Evolutionary conservation across 1,284 basidiomycete genomes (phyloP).

Genomic region (Caloboletus firmus): DNA sequence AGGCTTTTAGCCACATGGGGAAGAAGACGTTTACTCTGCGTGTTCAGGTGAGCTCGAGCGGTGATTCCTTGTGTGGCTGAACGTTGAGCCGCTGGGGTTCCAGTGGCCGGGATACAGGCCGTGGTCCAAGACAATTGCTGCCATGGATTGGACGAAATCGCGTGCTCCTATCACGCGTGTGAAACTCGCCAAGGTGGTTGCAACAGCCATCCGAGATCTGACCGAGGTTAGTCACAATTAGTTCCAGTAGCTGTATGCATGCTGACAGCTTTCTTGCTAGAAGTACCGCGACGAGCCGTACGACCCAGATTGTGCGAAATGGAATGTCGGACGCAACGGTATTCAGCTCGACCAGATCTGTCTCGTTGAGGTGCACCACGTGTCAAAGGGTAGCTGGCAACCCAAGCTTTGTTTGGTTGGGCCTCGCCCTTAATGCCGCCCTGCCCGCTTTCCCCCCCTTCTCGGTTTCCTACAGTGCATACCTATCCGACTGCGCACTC

Average conservation of each 20-base stretch:
- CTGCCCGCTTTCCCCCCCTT: neutral
- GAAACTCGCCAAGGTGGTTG: conserved; percentile 43
- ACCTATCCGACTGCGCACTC: neutral
- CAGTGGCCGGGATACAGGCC: conserved; percentile 36
- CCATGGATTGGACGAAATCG: conserved; percentile 31
- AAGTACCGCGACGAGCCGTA: conserved; percentile 13
- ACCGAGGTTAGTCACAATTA: conserved; percentile 30
- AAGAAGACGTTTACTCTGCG: conserved; percentile 34
- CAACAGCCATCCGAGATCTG: conserved; percentile 40
- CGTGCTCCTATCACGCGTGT: conserved; percentile 36
- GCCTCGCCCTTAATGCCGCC: conserved; percentile 11
- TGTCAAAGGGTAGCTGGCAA: conserved; percentile 35
- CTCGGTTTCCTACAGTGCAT: neutral
- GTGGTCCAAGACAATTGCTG: conserved; percentile 32
- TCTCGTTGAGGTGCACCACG: conserved; percentile 27
- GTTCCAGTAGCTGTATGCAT: neutral
- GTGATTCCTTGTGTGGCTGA: neutral
- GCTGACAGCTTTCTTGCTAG: conserved; percentile 13
- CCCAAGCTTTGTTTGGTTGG: conserved; percentile 30
- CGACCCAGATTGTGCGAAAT: conserved; percentile 14
- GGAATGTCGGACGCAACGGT: conserved; percentile 29
- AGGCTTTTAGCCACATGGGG: conserved; percentile 22
- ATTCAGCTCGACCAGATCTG: conserved; percentile 27
- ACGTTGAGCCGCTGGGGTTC: neutral
- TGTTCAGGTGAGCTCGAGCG: conserved; percentile 19